Percentiles rank a stretch among this genome's conserved stretches.
Conservation (phyloP, 2,329 filamentous ascomycete species). For the Incumbomyces delicatus region DNA sequence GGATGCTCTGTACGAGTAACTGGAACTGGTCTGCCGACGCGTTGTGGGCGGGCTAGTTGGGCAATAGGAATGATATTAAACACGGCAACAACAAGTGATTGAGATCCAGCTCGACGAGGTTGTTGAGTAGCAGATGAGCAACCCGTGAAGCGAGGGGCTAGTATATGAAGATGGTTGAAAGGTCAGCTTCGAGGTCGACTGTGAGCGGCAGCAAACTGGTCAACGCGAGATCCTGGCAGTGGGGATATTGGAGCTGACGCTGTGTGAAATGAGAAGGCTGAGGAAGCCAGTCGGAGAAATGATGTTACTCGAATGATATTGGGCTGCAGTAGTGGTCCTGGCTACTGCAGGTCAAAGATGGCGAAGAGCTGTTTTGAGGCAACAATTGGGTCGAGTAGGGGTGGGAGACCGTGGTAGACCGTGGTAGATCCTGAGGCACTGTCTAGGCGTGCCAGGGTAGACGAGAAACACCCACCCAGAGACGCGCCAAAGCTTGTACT, state of each 20-base stretch:
- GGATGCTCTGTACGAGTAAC: background rate
- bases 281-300: constrained; percentile 5
- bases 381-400: constrained; percentile 16
- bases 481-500: background rate
- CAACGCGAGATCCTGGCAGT: constrained; percentile 5
- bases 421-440: no score
- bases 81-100: no score
- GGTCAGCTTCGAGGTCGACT: constrained; percentile 12
- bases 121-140: no score
- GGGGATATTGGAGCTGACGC: constrained; percentile 11
- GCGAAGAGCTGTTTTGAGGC: constrained; percentile 8
- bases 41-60: no score
- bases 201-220: constrained; percentile 1
- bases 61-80: no score
- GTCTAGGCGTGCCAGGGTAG: background rate
- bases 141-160: background rate
- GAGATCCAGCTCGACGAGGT: no score
- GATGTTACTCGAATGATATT: background rate
- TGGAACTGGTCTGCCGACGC: no score
- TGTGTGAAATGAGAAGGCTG: constrained; percentile 8
- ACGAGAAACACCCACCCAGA: background rate
- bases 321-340: constrained; percentile 8
- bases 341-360: constrained; percentile 18
- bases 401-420: background rate
- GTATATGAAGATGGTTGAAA: constrained; percentile 7